Evolutionary conservation across 2,329 filamentous ascomycete species (phyloP), one percentile per base, ranked within the genome.

Genomic region (Cephalotrichum gorgonifer): DNA sequence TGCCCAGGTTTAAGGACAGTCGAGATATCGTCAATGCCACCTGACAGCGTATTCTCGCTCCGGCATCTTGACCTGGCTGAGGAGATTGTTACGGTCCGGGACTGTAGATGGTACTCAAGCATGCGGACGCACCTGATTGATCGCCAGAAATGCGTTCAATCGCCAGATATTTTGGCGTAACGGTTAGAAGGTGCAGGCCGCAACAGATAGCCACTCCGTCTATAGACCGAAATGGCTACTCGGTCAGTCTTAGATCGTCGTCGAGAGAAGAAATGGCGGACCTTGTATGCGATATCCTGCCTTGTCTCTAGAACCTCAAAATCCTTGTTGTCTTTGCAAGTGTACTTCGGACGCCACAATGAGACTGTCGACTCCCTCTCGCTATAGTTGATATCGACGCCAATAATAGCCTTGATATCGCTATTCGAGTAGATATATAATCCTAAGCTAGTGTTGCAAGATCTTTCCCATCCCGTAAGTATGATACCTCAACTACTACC

Each of bases 341-440:
- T 51, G 27, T 49, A 51, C 48, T 42, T 25, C 6, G 47, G 44
- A 15, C 46, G 43, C 54, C 48, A 56, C 8, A 55, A 28, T 25
- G 51, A 56, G 15, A 55, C 31, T 20, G 52, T 54, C 15, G 48
- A 52, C n/a, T 42, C 35, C 22, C 39, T 52, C 5, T 23, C 33
- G 14, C 33, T 14, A 9, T 50, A 46, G 28, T 54, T 54, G 8
- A 56, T 50, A n/a, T 55, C 43, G 44, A 57, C 41, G 25, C 52
- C 48, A 48, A 57, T 49, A 7, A 55, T 51, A 22, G 48, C 51
- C 48, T 56, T 57, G 25, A 56, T 54, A 26, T 54, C 44, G 17
- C 54, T 52, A 15, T 54, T 51, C 2, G 52, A 52, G 44, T 52
- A 30, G n/a, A 52, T 33, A 57, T 57, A 23, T 57, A 57, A 5